phyloP scores from a whole-genome alignment of 495 filamentous ascomycete genomes.

The Evansstolkia leycettana region DNA sequence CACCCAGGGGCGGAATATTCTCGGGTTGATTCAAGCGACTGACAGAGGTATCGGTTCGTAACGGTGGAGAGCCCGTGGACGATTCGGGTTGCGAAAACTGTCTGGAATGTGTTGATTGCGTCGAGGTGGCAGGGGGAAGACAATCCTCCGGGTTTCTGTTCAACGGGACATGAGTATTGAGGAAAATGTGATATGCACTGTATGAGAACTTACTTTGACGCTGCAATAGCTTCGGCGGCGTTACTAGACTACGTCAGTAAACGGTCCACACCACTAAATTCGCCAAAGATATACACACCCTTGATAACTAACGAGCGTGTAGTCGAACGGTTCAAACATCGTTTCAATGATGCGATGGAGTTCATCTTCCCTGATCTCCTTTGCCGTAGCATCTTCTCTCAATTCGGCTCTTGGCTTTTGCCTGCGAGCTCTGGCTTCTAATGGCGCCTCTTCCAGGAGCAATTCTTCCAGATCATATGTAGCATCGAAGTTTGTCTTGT shows the following conservation, averaged over 20 bases:
- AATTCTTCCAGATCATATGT: constrained; percentile 96
- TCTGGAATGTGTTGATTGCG: constrained; percentile 16
- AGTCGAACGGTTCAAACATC: constrained; percentile 92
- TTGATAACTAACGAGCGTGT: constrained; percentile 61
- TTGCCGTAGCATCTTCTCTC: constrained; percentile 87
- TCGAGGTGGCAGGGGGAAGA: constrained; percentile 16
- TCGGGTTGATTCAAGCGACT: constrained; percentile 13
- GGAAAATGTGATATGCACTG: not conserved
- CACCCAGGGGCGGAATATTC: constrained; percentile 15
- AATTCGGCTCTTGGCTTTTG: constrained; percentile 88
- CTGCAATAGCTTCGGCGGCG: constrained; percentile 30
- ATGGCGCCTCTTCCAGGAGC: constrained; percentile 83
- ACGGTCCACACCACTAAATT: not conserved
- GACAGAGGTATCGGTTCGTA: constrained; percentile 14
- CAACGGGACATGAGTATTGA: constrained; percentile 1
- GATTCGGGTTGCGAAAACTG: constrained; percentile 29
- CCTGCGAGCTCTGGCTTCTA: constrained; percentile 82
- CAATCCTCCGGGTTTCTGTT: constrained; percentile 31
- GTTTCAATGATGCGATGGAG: constrained; percentile 90
- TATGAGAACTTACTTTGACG: constrained; percentile 22
- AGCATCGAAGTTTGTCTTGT: constrained; percentile 98
- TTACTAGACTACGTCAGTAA: constrained; percentile 16
- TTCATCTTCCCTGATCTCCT: constrained; percentile 90
- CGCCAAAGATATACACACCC: constrained; percentile 28
- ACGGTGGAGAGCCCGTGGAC: constrained; percentile 16